Evolutionary conservation across 139 green algal genomes (phyloP), one percentile per base, ranked within the genome.

Genomic region (Chlamydomonas schloesseri): DNA sequence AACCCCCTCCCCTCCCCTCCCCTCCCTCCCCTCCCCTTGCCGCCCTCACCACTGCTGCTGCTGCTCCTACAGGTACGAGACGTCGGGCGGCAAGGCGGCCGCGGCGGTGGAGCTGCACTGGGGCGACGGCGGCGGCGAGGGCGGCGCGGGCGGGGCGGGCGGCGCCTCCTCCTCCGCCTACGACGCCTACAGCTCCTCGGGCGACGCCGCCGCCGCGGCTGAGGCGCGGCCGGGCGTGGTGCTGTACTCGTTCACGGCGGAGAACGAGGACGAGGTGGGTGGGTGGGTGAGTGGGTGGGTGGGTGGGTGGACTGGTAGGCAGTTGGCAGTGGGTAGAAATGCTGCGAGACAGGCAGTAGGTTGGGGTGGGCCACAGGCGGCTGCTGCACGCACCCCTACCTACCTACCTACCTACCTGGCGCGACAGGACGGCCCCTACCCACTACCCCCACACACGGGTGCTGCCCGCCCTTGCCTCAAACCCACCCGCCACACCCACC

Each of bases 191-290:
- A 4, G 62, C 62, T 28, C n/a, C 13, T 86, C 69, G 81, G 69
- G 81, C 64, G 79, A 28, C 5, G 67, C 37, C 55, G 81, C 21
- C 36, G 42, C 67, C 46, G 31, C 65, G 3, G 64, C 57, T 0
- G 84, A 84, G 4, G 55, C 55, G 34, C 82, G 84, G 28, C 73
- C 60, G 24, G 89, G 71, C 21, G 80, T 60, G 10, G 75, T 87
- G 73, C 58, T 85, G 34, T 92, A 85, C 62, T 65, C 76, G 0
- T 92, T 90, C 36, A 65, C 11, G 17, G 89, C 74, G 0, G 81
- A 85, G 64, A 74, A 31, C 1, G 75, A 81, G 24, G 89, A 76
- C 31, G 79, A 85, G 79, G 79, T 85, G 68, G 11, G 79, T 29
- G 10, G 29, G 62, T 3, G 75, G 50, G n/a, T 42, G n/a, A 3